Evolutionary conservation across 805 yeast species (phyloP).

Genomic region (Limtongozyma cylindracea): DNA sequence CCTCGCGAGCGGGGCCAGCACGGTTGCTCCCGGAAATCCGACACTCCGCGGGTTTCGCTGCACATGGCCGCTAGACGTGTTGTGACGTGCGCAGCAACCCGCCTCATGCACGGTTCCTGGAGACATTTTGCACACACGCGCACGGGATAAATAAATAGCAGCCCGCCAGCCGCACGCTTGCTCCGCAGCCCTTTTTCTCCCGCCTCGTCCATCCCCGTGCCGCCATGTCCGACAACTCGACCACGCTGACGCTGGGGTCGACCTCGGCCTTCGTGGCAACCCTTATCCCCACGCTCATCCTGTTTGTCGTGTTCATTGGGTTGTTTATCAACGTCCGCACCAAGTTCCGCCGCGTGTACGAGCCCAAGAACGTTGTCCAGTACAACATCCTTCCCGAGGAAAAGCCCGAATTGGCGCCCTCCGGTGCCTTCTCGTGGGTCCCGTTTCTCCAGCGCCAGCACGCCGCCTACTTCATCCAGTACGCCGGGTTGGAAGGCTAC

Average conservation of each 20-base stretch:
- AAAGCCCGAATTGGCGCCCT: slow-evolving; percentile 15
- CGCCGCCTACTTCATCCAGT: slow-evolving; percentile 37
- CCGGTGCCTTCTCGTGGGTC: slow-evolving; percentile 29
- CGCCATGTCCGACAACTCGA: no score
- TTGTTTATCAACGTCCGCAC: slow-evolving; percentile 16
- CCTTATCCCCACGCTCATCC: slow-evolving; percentile 16
- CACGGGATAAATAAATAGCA: no score
- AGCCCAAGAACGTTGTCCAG: slow-evolving; percentile 20
- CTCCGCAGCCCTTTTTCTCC: no score
- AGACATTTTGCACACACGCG: no score
- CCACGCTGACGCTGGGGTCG: slow-evolving; percentile 6
- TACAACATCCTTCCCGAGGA: slow-evolving; percentile 20
- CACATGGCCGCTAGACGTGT: no score
- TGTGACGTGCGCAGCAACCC: no score
- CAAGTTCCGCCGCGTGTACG: slow-evolving; percentile 20
- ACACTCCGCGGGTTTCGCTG: no score
- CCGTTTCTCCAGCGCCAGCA: slow-evolving; percentile 23
- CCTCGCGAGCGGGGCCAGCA: no score
- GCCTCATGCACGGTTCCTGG: no score
- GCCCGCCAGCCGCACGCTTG: no score
- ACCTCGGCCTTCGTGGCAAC: slow-evolving; percentile 24
- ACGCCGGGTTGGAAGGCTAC: slow-evolving; percentile 54
- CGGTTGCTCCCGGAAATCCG: no score
- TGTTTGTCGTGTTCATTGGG: slow-evolving; percentile 13
- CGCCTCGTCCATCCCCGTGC: no score